A percentile compares a stretch with the other conserved stretches of the same genome.
These are phyloP conservation scores for Tuctoria greenei DNA, from an alignment of 176 grass and related monocot species.

Conservation along the genomic window DNA sequence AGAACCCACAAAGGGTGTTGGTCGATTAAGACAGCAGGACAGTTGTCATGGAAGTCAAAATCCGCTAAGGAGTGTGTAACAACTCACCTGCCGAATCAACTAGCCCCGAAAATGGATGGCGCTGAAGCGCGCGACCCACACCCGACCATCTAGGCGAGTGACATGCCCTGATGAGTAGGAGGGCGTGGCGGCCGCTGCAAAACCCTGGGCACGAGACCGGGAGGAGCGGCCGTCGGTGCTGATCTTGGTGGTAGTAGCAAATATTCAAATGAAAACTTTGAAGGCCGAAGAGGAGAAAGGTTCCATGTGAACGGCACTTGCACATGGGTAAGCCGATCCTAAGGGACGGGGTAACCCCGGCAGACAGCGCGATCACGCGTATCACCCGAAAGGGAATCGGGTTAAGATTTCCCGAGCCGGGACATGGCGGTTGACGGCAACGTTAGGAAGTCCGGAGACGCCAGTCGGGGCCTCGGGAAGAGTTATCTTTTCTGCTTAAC, in stretches of 20 bases:
- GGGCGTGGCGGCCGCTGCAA: constrained; percentile 56
- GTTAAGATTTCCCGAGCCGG: constrained; percentile 62
- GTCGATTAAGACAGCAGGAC: no score
- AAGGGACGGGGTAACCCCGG: constrained; percentile 68
- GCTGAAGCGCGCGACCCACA: constrained; percentile 65
- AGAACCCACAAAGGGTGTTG: constrained; percentile 32
- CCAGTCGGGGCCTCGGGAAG: constrained; percentile 65
- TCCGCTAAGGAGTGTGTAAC: constrained; percentile 64
- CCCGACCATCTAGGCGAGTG: constrained; percentile 12
- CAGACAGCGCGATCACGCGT: constrained; percentile 35
- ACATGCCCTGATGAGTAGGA: no score
- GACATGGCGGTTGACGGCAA: constrained; percentile 63
- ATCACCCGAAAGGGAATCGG: constrained; percentile 50
- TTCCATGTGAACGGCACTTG: constrained; percentile 83
- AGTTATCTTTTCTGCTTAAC: constrained; percentile 92
- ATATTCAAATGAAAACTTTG: constrained; percentile 92
- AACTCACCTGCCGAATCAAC: constrained; percentile 88
- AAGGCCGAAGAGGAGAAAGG: constrained; percentile 83
- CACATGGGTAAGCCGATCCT: constrained; percentile 80
- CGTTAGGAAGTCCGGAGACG: constrained; percentile 71
- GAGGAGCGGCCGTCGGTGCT: constrained; percentile 57
- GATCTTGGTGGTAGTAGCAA: constrained; percentile 87
- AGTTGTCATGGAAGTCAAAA: constrained; percentile 21
- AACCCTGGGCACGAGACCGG: constrained; percentile 63
- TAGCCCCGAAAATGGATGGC: constrained; percentile 81